Conservation (phyloP, 2,329 filamentous ascomycete species). For the Chrysosporium keratinophilum region DNA sequence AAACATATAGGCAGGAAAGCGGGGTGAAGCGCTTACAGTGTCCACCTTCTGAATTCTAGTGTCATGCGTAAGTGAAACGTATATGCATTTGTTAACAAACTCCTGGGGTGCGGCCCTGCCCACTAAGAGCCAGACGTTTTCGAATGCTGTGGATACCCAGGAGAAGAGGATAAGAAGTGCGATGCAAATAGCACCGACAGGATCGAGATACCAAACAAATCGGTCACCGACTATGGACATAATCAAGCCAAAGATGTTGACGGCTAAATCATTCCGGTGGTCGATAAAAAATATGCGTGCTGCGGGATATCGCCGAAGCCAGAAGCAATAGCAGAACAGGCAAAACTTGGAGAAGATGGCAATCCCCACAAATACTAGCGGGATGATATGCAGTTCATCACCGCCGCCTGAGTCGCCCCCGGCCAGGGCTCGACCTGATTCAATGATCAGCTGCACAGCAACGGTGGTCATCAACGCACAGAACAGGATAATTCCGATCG, state of each 20-base stretch:
- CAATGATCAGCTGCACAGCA: conserved; percentile 51
- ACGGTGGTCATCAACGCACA: conserved; percentile 58
- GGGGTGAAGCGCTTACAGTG: conserved; percentile 25
- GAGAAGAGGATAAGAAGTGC: conserved; percentile 52
- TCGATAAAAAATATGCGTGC: conserved; percentile 34
- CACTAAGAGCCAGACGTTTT: conserved; percentile 52
- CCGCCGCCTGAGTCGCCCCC: conserved; percentile 34
- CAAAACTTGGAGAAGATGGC: conserved; percentile 27
- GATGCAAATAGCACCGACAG: conserved; percentile 51
- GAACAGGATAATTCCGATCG: conserved; percentile 55
- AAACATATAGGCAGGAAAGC: not conserved
- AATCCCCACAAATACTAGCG: conserved; percentile 45
- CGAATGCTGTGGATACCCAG: conserved; percentile 51
- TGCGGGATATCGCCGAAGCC: conserved; percentile 17
- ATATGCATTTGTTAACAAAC: conserved; percentile 48
- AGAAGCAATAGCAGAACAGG: conserved; percentile 19
- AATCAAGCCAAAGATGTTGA: conserved; percentile 47
- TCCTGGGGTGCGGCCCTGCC: conserved; percentile 51
- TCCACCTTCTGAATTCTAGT: conserved; percentile 48
- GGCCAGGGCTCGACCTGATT: conserved; percentile 46
- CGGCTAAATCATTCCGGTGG: conserved; percentile 48
- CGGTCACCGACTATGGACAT: conserved; percentile 47
- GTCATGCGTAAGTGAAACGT: conserved; percentile 47
- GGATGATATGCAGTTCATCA: conserved; percentile 43
- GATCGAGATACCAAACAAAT: conserved; percentile 50